A percentile compares a stretch with the other conserved stretches of the same genome.
Conservation (phyloP, 164 flowering plant genomes). For the Stephania cephalantha region DNA sequence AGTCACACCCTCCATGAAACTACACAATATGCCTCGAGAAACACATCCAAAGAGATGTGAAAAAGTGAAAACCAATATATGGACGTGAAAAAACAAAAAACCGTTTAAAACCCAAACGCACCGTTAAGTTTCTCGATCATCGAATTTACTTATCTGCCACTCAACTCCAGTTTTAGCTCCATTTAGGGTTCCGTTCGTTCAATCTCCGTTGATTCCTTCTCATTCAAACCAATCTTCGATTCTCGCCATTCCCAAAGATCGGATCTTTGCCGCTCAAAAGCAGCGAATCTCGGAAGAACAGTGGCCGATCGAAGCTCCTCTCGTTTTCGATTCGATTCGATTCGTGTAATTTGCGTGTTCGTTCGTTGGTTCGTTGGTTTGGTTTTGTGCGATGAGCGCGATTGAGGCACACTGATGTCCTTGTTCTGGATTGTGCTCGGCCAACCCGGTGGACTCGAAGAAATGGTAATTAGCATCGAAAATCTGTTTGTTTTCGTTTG, state of each 20-base stretch:
- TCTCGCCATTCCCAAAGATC: neutral
- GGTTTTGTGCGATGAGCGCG: constrained; percentile 23
- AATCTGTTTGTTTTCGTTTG: neutral
- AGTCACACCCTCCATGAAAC: too few relatives aligned
- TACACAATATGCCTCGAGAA: too few relatives aligned
- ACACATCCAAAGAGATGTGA: too few relatives aligned
- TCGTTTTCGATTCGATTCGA: neutral
- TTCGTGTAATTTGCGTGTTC: neutral
- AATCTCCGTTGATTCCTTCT: neutral
- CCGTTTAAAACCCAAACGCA: too few relatives aligned
- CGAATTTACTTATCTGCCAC: neutral
- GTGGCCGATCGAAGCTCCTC: neutral
- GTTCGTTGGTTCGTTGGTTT: constrained; percentile 2
- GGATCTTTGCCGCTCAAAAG: neutral
- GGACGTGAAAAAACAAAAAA: neutral
- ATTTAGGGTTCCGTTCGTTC: neutral
- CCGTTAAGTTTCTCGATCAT: too few relatives aligned
- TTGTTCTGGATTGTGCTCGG: constrained; percentile 39
- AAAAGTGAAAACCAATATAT: neutral
- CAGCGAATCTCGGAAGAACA: neutral
- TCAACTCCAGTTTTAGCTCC: neutral
- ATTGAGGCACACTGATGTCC: constrained; percentile 40
- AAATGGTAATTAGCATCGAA: constrained; percentile 41
- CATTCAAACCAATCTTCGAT: neutral
- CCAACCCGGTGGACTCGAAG: constrained; percentile 40